phyloP scores from a whole-genome alignment of 768 basidiomycete genomes.

The Podaxis pistillaris region DNA sequence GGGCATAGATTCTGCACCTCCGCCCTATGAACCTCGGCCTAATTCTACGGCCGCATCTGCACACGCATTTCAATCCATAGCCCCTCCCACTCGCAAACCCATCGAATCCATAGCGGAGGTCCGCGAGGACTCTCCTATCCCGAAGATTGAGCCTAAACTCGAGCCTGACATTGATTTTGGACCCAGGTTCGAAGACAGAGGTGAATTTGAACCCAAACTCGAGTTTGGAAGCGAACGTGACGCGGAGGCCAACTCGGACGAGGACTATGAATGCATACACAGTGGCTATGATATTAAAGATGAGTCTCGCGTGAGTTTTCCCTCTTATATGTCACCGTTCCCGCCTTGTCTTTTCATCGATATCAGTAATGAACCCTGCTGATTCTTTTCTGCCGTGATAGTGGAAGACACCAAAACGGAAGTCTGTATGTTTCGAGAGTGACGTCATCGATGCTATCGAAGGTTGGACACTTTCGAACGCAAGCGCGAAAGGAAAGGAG shows the following conservation, averaged over 20 bases:
- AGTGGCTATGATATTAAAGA: slow-evolving; percentile 4
- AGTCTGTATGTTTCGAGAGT: background rate
- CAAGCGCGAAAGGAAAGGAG: background rate
- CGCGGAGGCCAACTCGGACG: background rate
- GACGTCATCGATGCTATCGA: background rate
- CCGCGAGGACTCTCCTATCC: background rate
- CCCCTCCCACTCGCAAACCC: too few species aligned
- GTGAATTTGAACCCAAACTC: background rate
- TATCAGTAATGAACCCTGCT: too few species aligned
- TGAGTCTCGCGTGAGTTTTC: slow-evolving; percentile 3
- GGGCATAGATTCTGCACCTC: background rate
- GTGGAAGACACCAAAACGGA: slow-evolving; percentile 4
- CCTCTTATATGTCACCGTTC: background rate
- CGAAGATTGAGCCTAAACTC: background rate
- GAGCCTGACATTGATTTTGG: background rate
- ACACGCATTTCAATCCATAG: background rate
- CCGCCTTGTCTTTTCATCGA: background rate
- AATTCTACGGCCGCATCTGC: background rate
- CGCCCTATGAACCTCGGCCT: background rate
- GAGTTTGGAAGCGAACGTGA: background rate
- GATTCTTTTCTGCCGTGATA: background rate
- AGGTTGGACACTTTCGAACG: background rate
- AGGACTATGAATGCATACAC: slow-evolving; percentile 8
- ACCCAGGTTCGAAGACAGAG: background rate
- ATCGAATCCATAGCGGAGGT: too few species aligned